Base-by-base conservation (phyloP, 257 asterid species). In the Capsicum baccatum region DNA sequence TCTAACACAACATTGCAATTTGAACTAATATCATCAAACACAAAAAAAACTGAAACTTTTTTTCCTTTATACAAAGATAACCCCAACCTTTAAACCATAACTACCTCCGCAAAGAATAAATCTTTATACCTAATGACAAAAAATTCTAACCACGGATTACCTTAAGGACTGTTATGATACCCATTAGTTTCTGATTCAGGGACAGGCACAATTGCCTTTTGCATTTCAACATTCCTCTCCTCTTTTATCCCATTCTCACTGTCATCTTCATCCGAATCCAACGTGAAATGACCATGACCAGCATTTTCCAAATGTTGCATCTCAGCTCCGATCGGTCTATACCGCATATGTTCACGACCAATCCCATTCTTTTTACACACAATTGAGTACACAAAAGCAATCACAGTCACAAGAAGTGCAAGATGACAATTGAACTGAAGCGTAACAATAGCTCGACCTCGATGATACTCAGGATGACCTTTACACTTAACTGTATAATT, bases 371-470 rank as follows among this genome's bases (percentile, higher is more conserved):
- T 90, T 89, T 90, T 93, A 88, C 97, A 94, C 55, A 91, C 83
- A 78, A 94, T 11, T 0, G 94, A 90, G 87, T 92, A 96, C 19
- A 84, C 83, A 19, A 83, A 92, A 56, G 90, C 85, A 48, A 84
- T 64, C 82, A 93, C 68, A 50, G 91, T 74, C 80, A 93, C 92
- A 47, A 96, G 82, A 79, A 96, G 87, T 58, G 98, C 98, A 92
- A 96, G 91, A 88, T 96, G 98, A 84, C 95, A 92, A 86, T 96
- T 96, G 82, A 96, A 96, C 70, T 92, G 98, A 35, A 96, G 93
- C 0, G 96, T 91, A 0, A 98, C 99, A 19, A 96, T 92, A 9
- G 99, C 98, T 67, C 97, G 90, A 79, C 98, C 97, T 4, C 98
- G 95, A 71, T 96, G 99, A 71, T 91, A 96, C 82, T 93, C 97